Conservation (phyloP, 768 basidiomycete species). For the Rhodotorula toruloides region DNA sequence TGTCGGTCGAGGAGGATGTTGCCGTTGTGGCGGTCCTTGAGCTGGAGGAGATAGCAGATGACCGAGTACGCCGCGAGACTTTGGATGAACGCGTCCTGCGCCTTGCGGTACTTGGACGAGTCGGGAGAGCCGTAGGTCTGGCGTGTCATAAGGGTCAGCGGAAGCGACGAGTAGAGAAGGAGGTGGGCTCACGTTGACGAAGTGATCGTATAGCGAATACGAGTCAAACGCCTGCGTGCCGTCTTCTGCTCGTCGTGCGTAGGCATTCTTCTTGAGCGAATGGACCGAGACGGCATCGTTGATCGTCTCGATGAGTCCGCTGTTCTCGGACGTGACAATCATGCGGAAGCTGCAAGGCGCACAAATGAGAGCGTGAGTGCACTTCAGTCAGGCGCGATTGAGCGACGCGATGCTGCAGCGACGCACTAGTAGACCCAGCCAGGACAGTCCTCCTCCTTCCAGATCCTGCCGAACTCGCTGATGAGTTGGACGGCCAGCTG, state of each 20-base stretch:
- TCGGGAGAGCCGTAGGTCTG: conserved; percentile 86
- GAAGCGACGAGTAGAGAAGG: background rate
- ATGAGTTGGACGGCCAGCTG: conserved; percentile 95
- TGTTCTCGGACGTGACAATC: conserved; percentile 83
- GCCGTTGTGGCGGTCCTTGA: conserved; percentile 98
- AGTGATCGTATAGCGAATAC: conserved; percentile 87
- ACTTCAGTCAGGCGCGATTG: background rate
- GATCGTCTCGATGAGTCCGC: conserved; percentile 94
- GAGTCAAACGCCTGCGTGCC: conserved; percentile 45
- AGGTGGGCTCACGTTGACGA: conserved; percentile 61
- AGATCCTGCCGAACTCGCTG: conserved; percentile 83
- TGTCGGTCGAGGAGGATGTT: conserved; percentile 94
- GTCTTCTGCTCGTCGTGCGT: conserved; percentile 71
- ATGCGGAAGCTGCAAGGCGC: conserved; percentile 72
- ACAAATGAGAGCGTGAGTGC: background rate
- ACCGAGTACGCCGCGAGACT: conserved; percentile 71
- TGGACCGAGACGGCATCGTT: conserved; percentile 98
- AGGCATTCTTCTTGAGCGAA: conserved; percentile 98
- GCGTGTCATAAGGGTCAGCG: too few relatives aligned
- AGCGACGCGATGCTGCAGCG: background rate
- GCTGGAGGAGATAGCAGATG: conserved; percentile 91
- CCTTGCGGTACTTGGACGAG: conserved; percentile 78
- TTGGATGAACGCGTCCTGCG: conserved; percentile 73
- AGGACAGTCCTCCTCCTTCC: conserved; percentile 84
- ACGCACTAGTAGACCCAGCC: conserved; percentile 87